Evolutionary conservation across 1,284 basidiomycete species (phyloP).

Genomic region (Ustilago esculenta): DNA sequence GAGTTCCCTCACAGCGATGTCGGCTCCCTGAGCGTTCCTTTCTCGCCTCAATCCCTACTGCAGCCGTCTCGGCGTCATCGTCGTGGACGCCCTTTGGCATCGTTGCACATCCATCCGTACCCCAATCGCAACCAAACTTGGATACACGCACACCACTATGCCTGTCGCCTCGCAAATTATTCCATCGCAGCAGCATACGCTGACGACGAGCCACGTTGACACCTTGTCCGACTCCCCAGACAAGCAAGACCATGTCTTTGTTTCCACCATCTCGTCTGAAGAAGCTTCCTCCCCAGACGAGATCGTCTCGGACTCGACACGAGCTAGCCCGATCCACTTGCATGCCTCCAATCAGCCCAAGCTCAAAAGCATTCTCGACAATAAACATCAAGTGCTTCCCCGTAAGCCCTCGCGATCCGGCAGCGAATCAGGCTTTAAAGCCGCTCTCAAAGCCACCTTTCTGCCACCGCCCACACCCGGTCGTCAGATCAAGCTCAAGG

Average conservation of each 20-base stretch:
- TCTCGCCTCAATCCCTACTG: too few relatives aligned
- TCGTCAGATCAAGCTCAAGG: slow-evolving; percentile 43
- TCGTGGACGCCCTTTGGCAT: too few relatives aligned
- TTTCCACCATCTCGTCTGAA: slow-evolving; percentile 12
- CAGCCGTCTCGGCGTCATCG: too few relatives aligned
- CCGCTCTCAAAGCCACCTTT: slow-evolving; percentile 55
- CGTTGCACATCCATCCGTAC: too few relatives aligned
- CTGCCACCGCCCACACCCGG: slow-evolving; percentile 49
- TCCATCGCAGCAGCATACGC: slow-evolving; percentile 1
- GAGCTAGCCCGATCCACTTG: slow-evolving; percentile 1
- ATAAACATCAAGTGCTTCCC: slow-evolving; percentile 46
- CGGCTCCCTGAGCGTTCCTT: too few relatives aligned
- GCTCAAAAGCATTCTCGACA: slow-evolving; percentile 50
- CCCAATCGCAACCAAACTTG: too few relatives aligned
- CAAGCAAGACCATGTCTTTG: slow-evolving; percentile 5
- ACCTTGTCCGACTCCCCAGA: slow-evolving; percentile 12
- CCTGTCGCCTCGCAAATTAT: slow-evolving; percentile 11
- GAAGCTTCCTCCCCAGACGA: slow-evolving; percentile 24
- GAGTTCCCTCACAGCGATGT: too few relatives aligned
- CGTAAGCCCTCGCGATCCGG: slow-evolving; percentile 20
- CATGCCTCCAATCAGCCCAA: slow-evolving; percentile 20
- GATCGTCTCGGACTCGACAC: slow-evolving; percentile 19
- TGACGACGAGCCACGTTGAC: neutral
- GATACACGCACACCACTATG: slow-evolving; percentile 19
- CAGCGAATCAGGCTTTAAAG: slow-evolving; percentile 31